phyloP scores from a whole-genome alignment of 768 basidiomycete genomes.

The Vishniacozyma victoriae region DNA sequence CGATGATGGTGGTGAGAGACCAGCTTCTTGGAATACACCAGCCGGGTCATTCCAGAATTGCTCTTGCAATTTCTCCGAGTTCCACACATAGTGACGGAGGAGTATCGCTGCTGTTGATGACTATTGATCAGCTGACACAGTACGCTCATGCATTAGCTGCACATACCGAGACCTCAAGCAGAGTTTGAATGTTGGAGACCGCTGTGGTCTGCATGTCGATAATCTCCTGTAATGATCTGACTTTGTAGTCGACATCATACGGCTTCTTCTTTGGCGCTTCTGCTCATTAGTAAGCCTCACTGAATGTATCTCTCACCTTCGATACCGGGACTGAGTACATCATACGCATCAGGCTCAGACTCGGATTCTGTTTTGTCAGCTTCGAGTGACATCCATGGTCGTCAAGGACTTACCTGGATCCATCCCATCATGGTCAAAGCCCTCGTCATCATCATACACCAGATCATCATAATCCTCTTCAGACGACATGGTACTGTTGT shows the following conservation, averaged over 20 bases:
- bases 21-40: constrained; percentile 66
- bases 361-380: constrained; percentile 26
- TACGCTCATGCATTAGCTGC: not conserved
- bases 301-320: constrained; percentile 28
- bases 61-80: constrained; percentile 91
- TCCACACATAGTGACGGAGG: constrained; percentile 81
- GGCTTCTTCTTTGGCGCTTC: constrained; percentile 39
- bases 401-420: constrained; percentile 5
- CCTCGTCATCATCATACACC: constrained; percentile 27
- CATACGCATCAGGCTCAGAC: constrained; percentile 36
- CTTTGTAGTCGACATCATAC: constrained; percentile 80
- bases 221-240: constrained; percentile 65
- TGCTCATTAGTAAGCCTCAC: constrained; percentile 1
- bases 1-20: constrained; percentile 54
- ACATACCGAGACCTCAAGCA: constrained; percentile 84
- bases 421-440: constrained; percentile 20
- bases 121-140: not conserved
- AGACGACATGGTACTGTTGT: constrained; percentile 35
- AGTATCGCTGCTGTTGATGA: constrained; percentile 69
- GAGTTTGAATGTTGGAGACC: constrained; percentile 76
- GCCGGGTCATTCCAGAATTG: constrained; percentile 92
- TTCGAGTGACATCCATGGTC: not conserved
- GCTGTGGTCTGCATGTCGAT: constrained; percentile 71
- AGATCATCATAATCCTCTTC: constrained; percentile 26
- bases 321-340: constrained; percentile 35